These are phyloP conservation scores for Salix arbutifolia DNA, from an alignment of 345 rosid species.

Conservation along the genomic window DNA sequence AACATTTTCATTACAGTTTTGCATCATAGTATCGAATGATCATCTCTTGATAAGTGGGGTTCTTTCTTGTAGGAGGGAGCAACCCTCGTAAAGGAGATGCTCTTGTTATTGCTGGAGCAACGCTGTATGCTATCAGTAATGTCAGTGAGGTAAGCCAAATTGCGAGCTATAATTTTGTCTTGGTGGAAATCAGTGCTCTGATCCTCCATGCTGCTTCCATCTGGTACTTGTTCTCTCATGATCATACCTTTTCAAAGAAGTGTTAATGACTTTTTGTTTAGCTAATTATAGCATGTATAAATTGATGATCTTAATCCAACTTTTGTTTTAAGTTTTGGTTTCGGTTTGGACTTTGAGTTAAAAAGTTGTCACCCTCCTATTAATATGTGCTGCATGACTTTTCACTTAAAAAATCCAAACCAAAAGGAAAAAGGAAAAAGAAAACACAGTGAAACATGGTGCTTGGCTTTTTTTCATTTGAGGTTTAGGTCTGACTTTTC, in stretches of 20 bases:
- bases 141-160: constrained; percentile 30
- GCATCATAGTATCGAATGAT: background rate
- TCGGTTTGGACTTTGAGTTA: background rate
- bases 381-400: background rate
- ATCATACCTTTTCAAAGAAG: background rate
- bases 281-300: background rate
- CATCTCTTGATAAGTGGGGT: background rate
- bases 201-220: background rate
- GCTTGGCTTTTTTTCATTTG: no score
- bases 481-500: no score
- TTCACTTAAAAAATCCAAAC: background rate
- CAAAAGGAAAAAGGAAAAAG: background rate
- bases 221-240: background rate
- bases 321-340: background rate
- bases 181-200: background rate
- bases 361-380: background rate
- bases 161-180: background rate
- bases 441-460: background rate
- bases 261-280: background rate
- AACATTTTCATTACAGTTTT: background rate
- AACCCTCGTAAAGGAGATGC: constrained; percentile 28
- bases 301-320: background rate
- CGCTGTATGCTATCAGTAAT: constrained; percentile 33
- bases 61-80: constrained; percentile 26
- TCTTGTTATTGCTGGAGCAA: constrained; percentile 37